Evolutionary conservation across 495 filamentous ascomycete species (phyloP), one percentile per base, ranked within the genome.

Genomic region (Hypoxylon subgilvum): DNA sequence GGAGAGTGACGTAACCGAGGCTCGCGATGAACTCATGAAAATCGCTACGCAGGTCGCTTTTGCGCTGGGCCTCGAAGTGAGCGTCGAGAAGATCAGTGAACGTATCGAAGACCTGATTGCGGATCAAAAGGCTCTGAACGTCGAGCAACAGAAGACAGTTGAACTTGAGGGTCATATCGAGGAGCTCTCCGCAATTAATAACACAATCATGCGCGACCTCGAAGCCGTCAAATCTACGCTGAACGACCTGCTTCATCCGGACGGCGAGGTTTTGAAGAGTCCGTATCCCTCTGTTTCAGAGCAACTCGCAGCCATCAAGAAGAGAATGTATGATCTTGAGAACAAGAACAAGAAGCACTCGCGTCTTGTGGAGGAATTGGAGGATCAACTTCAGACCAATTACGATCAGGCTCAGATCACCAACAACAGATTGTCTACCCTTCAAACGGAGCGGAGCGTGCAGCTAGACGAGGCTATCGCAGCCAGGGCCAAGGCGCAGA

Each of bases 361-460:
- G 12, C 86, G 89, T 36, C 77, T 99, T 6, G 88, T 97, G 6
- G 91, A 97, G 67, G 94, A 97, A 73, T 86, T 99, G 13, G 94
- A 99, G 71, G 92, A 99, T 56, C 93, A 99, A 65, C 84, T 99
- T n/a, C 88, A 89, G 57, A 90, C 80, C 68, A 96, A 90, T 73
- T 98, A 88, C 69, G 94, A 98, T 52, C 90, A 96, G 67, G 91
- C 93, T 61, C 89, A 96, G 57, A 76, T 84, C n/a, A 82, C 82
- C 6, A 93, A 90, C 71, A 89, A 93, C 63, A 89, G 68, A 68
- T 83, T 78, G 76, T 92, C 73, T 67, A 87, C 71, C 57, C 78
- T 90, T n/a, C 84, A 90, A 57, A 79, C 80, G n/a, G 88, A 90
- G 70, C 82, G 84, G 4, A 82, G 83, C 51, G 73, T 74, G 14